A percentile compares a stretch with the other conserved stretches of the same genome.
These are phyloP conservation scores for Penstemon newberryi DNA, from an alignment of 257 asterid genomes.

Conservation along the genomic window DNA sequence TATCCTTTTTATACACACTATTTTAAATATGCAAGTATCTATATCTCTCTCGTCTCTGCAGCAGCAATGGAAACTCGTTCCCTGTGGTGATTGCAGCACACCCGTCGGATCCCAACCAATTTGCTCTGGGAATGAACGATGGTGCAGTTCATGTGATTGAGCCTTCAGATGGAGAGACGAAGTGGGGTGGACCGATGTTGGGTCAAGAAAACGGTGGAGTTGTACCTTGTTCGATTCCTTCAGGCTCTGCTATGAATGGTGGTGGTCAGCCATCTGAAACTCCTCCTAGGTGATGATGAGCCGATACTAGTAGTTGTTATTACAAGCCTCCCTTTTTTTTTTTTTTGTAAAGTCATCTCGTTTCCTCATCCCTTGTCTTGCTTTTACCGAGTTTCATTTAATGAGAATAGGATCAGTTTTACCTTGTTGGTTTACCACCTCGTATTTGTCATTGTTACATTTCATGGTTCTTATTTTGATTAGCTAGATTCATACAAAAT, in stretches of 20 bases:
- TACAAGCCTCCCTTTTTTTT: neutral
- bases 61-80: conserved; percentile 47
- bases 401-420: conserved; percentile 5
- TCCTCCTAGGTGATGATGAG: conserved; percentile 64
- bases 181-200: conserved; percentile 66
- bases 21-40: too few species aligned
- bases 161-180: conserved; percentile 77
- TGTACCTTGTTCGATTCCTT: conserved; percentile 53
- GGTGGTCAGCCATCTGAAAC: conserved; percentile 79
- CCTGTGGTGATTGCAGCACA: conserved; percentile 89
- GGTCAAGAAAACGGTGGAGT: conserved; percentile 60
- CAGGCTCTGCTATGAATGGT: conserved; percentile 72
- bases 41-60: conserved; percentile 32
- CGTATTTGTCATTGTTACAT: too few species aligned
- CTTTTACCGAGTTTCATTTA: neutral
- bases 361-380: neutral
- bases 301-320: neutral
- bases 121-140: conserved; percentile 93
- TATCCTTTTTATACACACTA: too few species aligned
- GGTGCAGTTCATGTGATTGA: conserved; percentile 84
- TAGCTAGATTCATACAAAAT: too few species aligned
- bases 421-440: conserved; percentile 2
- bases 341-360: neutral
- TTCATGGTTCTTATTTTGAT: too few species aligned
- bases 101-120: conserved; percentile 76